Base-by-base conservation (phyloP, 805 yeast species). In the Barnettozyma californica region DNA sequence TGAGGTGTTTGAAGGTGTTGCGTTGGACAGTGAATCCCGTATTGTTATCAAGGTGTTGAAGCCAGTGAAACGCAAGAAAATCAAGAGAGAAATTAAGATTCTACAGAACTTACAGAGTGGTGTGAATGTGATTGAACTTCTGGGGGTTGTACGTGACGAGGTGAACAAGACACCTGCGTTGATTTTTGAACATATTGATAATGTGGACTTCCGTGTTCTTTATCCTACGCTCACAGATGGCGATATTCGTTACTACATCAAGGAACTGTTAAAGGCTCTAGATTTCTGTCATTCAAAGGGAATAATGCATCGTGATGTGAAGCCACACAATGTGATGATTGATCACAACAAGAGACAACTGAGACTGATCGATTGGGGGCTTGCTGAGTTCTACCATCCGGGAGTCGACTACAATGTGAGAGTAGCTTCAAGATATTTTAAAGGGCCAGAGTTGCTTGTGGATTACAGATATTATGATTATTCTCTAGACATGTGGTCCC, bases 271-370 rank as follows among this genome's bases (percentile, higher is more conserved):
- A 59, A 76, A 73, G 49, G 97, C 97, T 0, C 74, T 91, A 54
- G 95, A 91, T 69, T 90, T 77, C 66, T 84, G 88, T 47, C 97
- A 91, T 69, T 85, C 95, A 6, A 86, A 86, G 84, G 97, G 97
- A 34, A 88, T 91, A 55, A 89, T 89, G 84, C 97, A 89, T 67
- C 75, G 97, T 64, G 97, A 89, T 67, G 96, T 89, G 44, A 89
- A 89, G 64, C 96, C 96, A 10, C 96, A 89, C 66, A 89, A 89
- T 62, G 88, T 89, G 40, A 89, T 89, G 96, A 89, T 89, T 57
- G 96, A 90, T 67, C 96, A 89, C 52, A 69, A 73, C 41, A 62
- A 68, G 45, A 77, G 75, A 55, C 69, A 72, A 37, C 69, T 90
- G 60, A 77, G 92, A 58, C 76, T 90, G 48, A 90, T 90, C 54